Base-by-base conservation (phyloP, 2,329 filamentous ascomycete genomes). In the Aureobasidium pullulans region DNA sequence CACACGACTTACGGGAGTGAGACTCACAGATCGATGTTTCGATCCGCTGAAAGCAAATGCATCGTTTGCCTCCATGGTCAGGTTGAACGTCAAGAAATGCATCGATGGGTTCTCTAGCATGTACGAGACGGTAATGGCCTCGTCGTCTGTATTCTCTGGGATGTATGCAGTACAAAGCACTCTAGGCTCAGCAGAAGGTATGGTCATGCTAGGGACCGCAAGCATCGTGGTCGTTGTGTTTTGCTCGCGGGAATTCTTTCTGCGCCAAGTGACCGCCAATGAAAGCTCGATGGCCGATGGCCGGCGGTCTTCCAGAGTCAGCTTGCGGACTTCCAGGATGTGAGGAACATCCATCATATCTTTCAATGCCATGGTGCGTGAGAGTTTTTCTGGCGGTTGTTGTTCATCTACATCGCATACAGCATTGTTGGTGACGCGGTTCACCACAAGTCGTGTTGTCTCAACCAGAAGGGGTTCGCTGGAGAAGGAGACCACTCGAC, bases 21-120 rank as follows among this genome's bases (percentile, higher is more conserved):
- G 76, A 68, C 94, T 90, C 56, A 96, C 66, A 1, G 87, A 87
- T 11, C 84, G 86, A 64, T 88, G 81, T 75, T 97, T 97, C 1
- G 89, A 79, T 0, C 94, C 94, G 7, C 89, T 91, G 72, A 99
- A 97, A 0, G 91, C 93, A 73, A 97, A 97, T 57, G 90, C 84
- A 64, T 96, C 90, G 70, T 85, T 93, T 2, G 91, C 88, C 66
- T 99, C 93, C 91, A 99, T 96, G 29, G 81, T 85, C 50, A 97
- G 73, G 32, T 89, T 91, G 74, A 99, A 99, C 0, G 92, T 96
- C 52, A 99, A 82, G 73, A 96, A 95, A 72, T 99, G 94, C 71
- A 86, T 88, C 0, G 93, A 96, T 0, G 92, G 89, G 70, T 99
- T 99, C 74, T 99, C 94, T 60, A 99, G 84, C 3, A 85, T 90